Percentiles rank a stretch among this genome's conserved stretches.
Conservation (phyloP, 306 rosid species). For the Inga oerstediana region DNA sequence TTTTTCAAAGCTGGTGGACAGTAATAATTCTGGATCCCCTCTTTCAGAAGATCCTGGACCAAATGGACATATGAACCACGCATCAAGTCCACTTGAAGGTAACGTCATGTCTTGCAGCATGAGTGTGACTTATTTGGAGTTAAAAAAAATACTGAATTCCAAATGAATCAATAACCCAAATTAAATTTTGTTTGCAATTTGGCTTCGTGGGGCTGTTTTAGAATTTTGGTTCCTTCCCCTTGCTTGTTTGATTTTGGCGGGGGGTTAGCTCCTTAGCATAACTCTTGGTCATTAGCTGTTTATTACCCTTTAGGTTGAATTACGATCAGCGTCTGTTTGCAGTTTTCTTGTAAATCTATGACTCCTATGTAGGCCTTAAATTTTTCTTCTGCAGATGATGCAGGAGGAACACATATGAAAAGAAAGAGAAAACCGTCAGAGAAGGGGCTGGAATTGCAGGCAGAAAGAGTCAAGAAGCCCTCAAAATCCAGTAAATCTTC, state of each 20-base stretch:
- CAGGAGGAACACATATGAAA: conserved; percentile 61
- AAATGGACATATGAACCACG: conserved; percentile 73
- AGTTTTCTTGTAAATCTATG: neutral
- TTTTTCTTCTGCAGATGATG: conserved; percentile 15
- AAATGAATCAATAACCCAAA: neutral
- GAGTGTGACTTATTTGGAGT: neutral
- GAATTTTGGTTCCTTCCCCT: neutral
- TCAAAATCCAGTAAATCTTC: conserved; percentile 55
- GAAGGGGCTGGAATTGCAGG: conserved; percentile 87
- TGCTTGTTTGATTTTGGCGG: neutral
- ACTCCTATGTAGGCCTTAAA: neutral
- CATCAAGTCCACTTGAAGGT: conserved; percentile 90
- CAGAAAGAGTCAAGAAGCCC: conserved; percentile 69
- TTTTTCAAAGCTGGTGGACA: conserved; percentile 71
- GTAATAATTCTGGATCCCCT: conserved; percentile 88
- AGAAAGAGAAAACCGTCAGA: conserved; percentile 87
- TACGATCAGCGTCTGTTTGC: neutral
- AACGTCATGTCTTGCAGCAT: conserved; percentile 6
- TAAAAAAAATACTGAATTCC: neutral
- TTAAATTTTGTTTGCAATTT: neutral
- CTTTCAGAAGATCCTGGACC: conserved; percentile 86
- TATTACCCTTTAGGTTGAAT: neutral
- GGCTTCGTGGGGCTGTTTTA: neutral
- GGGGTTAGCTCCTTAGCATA: neutral
- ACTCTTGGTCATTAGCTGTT: neutral